phyloP scores from a whole-genome alignment of 2,329 filamentous ascomycete species.

The Calonectria multiphialidica region DNA sequence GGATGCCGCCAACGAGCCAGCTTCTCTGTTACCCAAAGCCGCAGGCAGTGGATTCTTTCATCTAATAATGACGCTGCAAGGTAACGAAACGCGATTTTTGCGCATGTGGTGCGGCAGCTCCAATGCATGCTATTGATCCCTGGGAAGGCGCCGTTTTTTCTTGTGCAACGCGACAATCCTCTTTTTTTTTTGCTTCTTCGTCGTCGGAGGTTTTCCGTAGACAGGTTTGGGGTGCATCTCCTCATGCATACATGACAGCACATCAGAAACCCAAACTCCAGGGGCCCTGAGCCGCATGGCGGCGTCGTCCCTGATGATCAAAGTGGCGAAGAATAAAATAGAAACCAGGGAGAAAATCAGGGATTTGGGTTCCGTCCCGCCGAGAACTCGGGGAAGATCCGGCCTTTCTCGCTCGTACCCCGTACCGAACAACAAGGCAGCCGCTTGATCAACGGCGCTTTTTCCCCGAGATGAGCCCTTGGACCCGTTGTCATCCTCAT shows the following conservation, averaged over 20 bases:
- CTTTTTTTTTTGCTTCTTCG: background rate
- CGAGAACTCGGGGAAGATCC: slow-evolving; percentile 3
- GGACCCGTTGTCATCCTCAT: background rate
- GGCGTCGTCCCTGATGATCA: slow-evolving; percentile 1
- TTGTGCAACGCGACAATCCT: background rate
- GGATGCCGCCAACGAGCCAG: slow-evolving; percentile 1
- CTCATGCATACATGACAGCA: background rate
- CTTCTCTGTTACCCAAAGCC: background rate
- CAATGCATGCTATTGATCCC: background rate
- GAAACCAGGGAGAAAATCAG: background rate
- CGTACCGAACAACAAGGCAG: background rate
- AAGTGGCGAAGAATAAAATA: background rate
- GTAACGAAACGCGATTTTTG: background rate
- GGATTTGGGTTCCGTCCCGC: background rate
- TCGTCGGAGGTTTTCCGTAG: background rate
- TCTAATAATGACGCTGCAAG: slow-evolving; percentile 16
- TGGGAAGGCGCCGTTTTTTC: background rate
- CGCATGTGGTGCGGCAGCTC: background rate
- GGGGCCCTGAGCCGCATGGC: background rate
- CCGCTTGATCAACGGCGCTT: background rate
- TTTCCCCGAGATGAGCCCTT: background rate
- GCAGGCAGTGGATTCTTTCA: slow-evolving; percentile 10
- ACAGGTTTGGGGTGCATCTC: slow-evolving; percentile 3
- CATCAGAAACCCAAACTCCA: background rate
- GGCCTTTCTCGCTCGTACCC: background rate